Evolutionary conservation across 2,329 filamentous ascomycete genomes (phyloP).

Genomic region (Colletotrichum cereale): DNA sequence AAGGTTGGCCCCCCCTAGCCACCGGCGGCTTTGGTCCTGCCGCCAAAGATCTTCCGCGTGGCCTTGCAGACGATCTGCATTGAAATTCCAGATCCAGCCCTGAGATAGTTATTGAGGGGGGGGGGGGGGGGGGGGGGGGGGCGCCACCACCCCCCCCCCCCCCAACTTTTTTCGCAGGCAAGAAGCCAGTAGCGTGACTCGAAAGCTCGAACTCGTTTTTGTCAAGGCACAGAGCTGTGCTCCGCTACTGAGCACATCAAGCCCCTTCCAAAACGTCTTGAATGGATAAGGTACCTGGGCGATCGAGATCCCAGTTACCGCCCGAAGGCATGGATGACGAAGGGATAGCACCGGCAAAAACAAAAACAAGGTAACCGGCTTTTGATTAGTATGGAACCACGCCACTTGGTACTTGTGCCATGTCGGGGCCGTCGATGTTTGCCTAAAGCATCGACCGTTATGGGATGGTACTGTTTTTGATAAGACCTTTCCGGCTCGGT

Average conservation of each 20-base stretch:
- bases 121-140: not conserved
- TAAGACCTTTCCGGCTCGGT: not conserved
- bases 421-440: not conserved
- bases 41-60: not conserved
- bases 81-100: conserved; percentile 24
- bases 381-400: conserved; percentile 3
- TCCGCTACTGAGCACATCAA: conserved; percentile 27
- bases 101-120: conserved; percentile 24
- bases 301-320: conserved; percentile 20
- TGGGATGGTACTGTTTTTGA: not conserved
- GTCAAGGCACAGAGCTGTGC: conserved; percentile 15
- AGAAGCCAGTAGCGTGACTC: conserved; percentile 33
- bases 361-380: conserved; percentile 28
- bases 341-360: conserved; percentile 14
- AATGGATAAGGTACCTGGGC: conserved; percentile 13
- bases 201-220: conserved; percentile 6
- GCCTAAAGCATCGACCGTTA: conserved; percentile 6
- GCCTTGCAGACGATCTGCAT: conserved; percentile 22
- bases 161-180: conserved; percentile 22
- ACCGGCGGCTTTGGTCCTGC: not conserved
- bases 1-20: not conserved
- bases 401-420: not conserved
- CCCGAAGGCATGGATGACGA: not conserved
- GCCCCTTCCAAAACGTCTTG: conserved; percentile 3
- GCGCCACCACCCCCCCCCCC: conserved; percentile 7